Evolutionary conservation across 805 yeast species (phyloP).

Genomic region (Wickerhamomyces xylosicus): DNA sequence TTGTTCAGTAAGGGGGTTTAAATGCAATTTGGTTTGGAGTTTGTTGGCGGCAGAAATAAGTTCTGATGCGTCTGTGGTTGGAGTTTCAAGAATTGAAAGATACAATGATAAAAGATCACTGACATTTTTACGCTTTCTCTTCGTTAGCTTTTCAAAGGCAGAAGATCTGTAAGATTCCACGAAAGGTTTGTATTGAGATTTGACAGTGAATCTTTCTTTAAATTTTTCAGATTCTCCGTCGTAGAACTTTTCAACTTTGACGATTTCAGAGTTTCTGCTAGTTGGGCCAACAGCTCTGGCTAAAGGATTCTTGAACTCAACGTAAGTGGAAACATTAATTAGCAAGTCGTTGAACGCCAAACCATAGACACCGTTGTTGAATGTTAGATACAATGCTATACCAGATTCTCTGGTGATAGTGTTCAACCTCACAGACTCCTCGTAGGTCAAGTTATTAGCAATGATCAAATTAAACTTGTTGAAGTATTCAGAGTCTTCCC

Average conservation of each 20-base stretch:
- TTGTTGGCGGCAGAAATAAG: conserved; percentile 21
- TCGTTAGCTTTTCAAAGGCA: conserved; percentile 19
- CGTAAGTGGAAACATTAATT: conserved; percentile 44
- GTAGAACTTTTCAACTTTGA: conserved; percentile 23
- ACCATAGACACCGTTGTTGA: conserved; percentile 74
- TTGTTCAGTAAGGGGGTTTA: conserved; percentile 30
- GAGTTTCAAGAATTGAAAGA: conserved; percentile 46
- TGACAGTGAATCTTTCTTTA: conserved; percentile 27
- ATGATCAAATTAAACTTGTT: conserved; percentile 58
- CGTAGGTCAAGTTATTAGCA: conserved; percentile 50
- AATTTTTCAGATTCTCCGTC: conserved; percentile 25
- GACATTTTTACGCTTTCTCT: conserved; percentile 34
- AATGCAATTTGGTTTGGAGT: conserved; percentile 29
- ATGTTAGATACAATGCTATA: conserved; percentile 60
- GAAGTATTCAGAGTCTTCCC: conserved; percentile 28
- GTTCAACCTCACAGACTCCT: conserved; percentile 39
- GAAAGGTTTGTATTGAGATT: conserved; percentile 28
- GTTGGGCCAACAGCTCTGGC: conserved; percentile 43
- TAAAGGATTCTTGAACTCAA: conserved; percentile 36
- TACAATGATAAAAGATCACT: conserved; percentile 47
- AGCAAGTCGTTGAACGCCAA: conserved; percentile 73
- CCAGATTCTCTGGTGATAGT: conserved; percentile 39
- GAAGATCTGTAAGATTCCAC: conserved; percentile 21
- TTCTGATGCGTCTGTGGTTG: conserved; percentile 16
- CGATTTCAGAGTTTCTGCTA: conserved; percentile 30